Conservation (phyloP, 345 rosid species). For the Gossypium ekmanianum region DNA sequence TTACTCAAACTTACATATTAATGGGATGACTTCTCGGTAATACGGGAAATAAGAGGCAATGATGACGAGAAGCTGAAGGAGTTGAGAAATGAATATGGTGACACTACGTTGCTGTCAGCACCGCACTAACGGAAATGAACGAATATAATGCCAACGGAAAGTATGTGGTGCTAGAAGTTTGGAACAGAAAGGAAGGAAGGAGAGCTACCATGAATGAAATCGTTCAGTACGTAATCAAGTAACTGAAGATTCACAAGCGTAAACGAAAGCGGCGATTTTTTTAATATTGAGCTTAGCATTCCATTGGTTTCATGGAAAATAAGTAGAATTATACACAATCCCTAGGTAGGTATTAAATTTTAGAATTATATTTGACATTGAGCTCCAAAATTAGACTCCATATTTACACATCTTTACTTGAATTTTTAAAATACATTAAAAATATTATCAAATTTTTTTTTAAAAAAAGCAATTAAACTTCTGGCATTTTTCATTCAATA, state of each 20-base stretch:
- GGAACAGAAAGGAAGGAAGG: slow-evolving; percentile 29
- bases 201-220: slow-evolving; percentile 29
- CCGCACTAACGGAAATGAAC: slow-evolving; percentile 31
- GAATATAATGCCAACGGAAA: slow-evolving; percentile 30
- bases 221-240: slow-evolving; percentile 20
- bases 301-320: too few relatives aligned
- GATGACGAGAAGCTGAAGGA: slow-evolving; percentile 22
- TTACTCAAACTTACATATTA: too few relatives aligned
- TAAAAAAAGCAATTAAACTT: too few relatives aligned
- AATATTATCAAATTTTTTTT: too few relatives aligned
- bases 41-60: slow-evolving; percentile 22
- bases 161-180: slow-evolving; percentile 20
- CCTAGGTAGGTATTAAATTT: too few relatives aligned
- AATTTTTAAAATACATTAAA: too few relatives aligned
- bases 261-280: not conserved
- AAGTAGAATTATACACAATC: too few relatives aligned
- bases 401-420: too few relatives aligned
- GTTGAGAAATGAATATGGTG: slow-evolving; percentile 23
- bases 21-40: too few relatives aligned
- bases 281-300: not conserved
- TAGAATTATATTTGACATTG: too few relatives aligned
- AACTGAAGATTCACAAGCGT: slow-evolving; percentile 24
- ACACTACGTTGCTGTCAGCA: slow-evolving; percentile 24
- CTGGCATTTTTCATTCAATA: too few relatives aligned
- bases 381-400: too few relatives aligned